Evolutionary conservation across 2,329 filamentous ascomycete species (phyloP), one percentile per base, ranked within the genome.

Genomic region (Esteya vermicola): DNA sequence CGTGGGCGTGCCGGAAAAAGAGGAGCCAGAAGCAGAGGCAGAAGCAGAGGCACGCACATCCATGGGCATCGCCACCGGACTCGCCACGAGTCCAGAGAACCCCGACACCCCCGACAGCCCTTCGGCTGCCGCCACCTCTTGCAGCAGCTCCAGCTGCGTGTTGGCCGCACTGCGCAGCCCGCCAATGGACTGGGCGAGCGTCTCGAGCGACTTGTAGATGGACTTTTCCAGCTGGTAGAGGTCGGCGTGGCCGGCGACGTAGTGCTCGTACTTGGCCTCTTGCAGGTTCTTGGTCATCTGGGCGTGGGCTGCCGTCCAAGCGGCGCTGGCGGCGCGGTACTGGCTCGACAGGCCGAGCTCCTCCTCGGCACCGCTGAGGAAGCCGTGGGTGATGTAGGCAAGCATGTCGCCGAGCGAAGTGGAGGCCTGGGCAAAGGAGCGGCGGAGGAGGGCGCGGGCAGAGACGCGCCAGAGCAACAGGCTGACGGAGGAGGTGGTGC

Each of bases 251-350:
- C 89, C 89, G 5, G 85, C 57, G 3, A 88, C 63, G 52, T 84
- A 94, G 53, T 94, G 84, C 57, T 96, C 89, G 43, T 85, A 79
- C 54, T 89, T 93, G 13, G 88, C 82, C 57, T 96, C 89, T 46
- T 76, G 74, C 12, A 94, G 65, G 44, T 84, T 80, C 54, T 81
- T 84, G 38, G 81, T 75, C 55, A 95, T 77, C 27, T 75, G 68
- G 13, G 70, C 66, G 51, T 86, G 79, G 2, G 76, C 75, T 4
- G 72, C 66, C 47, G 74, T 76, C 58, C 86, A 89, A 31, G 66
- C 66, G 3, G 67, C 62, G 13, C 71, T 72, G 27, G 78, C 72
- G 38, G 70, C 65, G 32, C 69, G 58, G 54, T 86, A 89, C 12
- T 74, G 68, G 2, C 71, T 61, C 2, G 79, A 76, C 41, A 72